These are phyloP conservation scores for Alternaria gansuensis DNA, from an alignment of 2,329 filamentous ascomycete species.

Conservation along the genomic window DNA sequence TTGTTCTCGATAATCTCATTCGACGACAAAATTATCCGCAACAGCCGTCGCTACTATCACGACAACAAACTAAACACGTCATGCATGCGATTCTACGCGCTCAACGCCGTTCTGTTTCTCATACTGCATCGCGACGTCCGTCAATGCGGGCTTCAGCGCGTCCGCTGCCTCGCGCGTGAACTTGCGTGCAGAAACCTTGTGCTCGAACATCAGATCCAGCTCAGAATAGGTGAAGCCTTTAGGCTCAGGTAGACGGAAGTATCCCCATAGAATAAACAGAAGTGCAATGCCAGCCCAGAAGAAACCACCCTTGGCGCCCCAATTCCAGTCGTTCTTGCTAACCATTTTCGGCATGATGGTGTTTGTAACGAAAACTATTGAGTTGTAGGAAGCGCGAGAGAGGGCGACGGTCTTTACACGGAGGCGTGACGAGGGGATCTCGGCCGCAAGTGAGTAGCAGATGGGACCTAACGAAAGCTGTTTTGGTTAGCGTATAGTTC, in stretches of 20 bases:
- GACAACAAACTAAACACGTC: neutral
- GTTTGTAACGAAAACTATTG: constrained; percentile 35
- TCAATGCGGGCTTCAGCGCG: constrained; percentile 29
- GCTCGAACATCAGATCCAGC: constrained; percentile 36
- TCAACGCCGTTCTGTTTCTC: constrained; percentile 32
- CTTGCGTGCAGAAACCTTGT: constrained; percentile 36
- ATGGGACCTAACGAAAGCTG: constrained; percentile 77
- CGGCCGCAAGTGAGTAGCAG: constrained; percentile 84
- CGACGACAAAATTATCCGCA: neutral
- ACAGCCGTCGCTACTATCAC: neutral
- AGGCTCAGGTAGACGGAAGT: constrained; percentile 37
- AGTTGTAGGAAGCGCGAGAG: constrained; percentile 62
- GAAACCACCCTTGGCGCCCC: constrained; percentile 37
- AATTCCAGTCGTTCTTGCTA: constrained; percentile 37
- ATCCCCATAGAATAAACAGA: constrained; percentile 34
- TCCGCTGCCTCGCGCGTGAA: constrained; percentile 35
- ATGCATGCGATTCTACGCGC: constrained; percentile 30
- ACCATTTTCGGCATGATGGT: constrained; percentile 40
- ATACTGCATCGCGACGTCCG: constrained; percentile 28
- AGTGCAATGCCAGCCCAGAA: constrained; percentile 36
- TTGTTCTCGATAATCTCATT: neutral
- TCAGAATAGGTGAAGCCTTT: constrained; percentile 36
- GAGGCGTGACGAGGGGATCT: constrained; percentile 79
- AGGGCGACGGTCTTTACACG: constrained; percentile 90
- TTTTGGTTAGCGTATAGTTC: constrained; percentile 72